Evolutionary conservation across 2,329 filamentous ascomycete species (phyloP), one percentile per base, ranked within the genome.

Genomic region (Aspergillus pseudoterreus): DNA sequence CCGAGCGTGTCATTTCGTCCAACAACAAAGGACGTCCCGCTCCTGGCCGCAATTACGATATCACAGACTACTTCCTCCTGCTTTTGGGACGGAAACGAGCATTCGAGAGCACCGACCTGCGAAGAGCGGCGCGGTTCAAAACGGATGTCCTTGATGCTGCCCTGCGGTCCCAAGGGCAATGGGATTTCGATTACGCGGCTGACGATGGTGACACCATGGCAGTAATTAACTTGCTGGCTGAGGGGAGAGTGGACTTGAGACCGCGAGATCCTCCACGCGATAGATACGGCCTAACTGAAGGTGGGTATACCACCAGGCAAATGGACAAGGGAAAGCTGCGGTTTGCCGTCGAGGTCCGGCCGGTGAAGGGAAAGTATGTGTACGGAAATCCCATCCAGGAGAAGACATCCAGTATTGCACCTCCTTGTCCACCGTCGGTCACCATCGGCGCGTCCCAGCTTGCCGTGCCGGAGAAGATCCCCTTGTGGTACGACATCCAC

Each of bases 401-500:
- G 6, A 51, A 55, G 9, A 21, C 61, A 11, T 39, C 48, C 9
- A 50, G 43, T 1, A 53, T 62, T 2, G 55, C 61, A 3, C 58
- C 66, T 2, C 71, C 73, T 2, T 56, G 62, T 30, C 52, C 58
- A 0, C 59, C 62, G 3, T 46, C 45, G 2, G 45, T 46, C 1
- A 24, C 54, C n/a, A 19, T 45, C 11, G n/a, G 41, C 4, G 17
- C 49, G n/a, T 32, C 36, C 8, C 27, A 30, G 12, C 35, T 45
- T 11, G 46, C 45, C 4, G 14, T 58, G 3, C 58, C 65, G 0
- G 60, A 60, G 10, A 70, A 64, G 35, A 70, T 76, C 19, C 77
- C 77, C 0, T 48, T 78, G 12, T 80, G 77, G 77, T 67, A 73
- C 48, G 76, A 78, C 56, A 75, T 79, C 45, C 73, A 78, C 49